Base-by-base conservation (phyloP, 2,329 filamentous ascomycete genomes). In the Fusarium pseudocircinatum region DNA sequence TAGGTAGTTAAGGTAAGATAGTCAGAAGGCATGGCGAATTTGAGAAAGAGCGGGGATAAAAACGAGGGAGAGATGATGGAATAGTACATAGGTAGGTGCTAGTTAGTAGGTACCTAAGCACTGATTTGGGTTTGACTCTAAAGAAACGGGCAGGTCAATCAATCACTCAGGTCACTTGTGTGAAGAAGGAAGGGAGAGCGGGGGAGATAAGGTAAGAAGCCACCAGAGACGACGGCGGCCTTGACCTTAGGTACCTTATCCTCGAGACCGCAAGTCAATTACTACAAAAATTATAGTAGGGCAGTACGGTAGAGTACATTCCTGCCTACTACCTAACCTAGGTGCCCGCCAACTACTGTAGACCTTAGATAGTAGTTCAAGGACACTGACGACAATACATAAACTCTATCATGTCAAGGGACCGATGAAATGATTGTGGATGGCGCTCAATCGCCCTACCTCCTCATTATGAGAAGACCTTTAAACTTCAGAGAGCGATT, bases 171-270 rank as follows among this genome's bases (percentile, higher is more conserved):
- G 44, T 47, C 44, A 30, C 44, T 26, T 52, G 24, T 36, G 44
- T 28, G n/a, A 42, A 28, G n/a, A 34, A 22, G 42, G 46, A 49
- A 74, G 67, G 67, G 63, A 74, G 71, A 62, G 67, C 62, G 63
- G 58, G 63, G 65, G 59, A 72, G 69, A 74, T 74, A 74, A 74
- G 34, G 16, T 37, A 37, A 72, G 67, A 72, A 72, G 67, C 67
- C 67, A 70, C 67, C 63, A 57, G 36, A 34, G 34, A 64, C 37
- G 40, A 18, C 34, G 34, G 16, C 16, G 16, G 13, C 20, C 24
- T 52, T 46, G 32, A 47, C 34, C 34, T 36, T 18, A n/a, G n/a
- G n/a, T n/a, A 32, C 46, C 60, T 64, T 47, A 58, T 58, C 34
- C 42, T 59, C 36, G 26, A 69, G 50, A 39, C 67, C 37, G 15